Evolutionary conservation across 768 basidiomycete species (phyloP), one percentile per base, ranked within the genome.

Genomic region (Hygrophorus russula): DNA sequence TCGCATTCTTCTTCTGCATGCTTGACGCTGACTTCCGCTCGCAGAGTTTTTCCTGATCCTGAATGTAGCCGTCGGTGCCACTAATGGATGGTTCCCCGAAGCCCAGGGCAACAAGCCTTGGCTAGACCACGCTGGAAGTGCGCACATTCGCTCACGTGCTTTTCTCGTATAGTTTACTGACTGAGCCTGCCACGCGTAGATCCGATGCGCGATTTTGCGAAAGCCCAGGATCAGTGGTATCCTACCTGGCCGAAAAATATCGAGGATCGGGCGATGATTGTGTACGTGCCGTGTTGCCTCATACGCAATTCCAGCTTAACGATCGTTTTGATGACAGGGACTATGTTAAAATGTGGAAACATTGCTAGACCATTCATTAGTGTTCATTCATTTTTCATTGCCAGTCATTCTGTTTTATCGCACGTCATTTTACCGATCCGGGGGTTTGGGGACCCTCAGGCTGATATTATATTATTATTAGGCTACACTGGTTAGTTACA

Each of bases 81-180:
- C 83, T 41, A 80, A 74, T 47, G 90, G 90, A 17, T 92, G 82
- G 83, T 93, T 92, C 74, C 85, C 85, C 0, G 91, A 94, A 54
- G 69, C 66, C 5, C 63, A 76, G 2, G 86, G 84, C 29, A 67
- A 59, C 42, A 88, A 90, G 58, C 80, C 83, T 12, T 88, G 86
- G 86, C 63, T 80, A 42, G 83, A 89, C 55, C 73, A 68, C 1
- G 73, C 73, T 28, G 51, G 48, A 33, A 71, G 74, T 76, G 51
- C 34, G 70, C 68, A 2, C 9, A 8, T 17, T 37, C n/a, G 28
- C 27, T 34, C 2, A 5, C 33, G 46, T 36, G 28, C 18, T 37
- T 44, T 32, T 46, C 14, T 11, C 5, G 13, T 27, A 10, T 0
- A 14, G 14, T 35, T 45, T 39, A 36, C 35, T 36, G 11, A 14